Evolutionary conservation across 169 alveolate genomes (phyloP), one percentile per base, ranked within the genome.

Genomic region (Plasmodium falciparum): DNA sequence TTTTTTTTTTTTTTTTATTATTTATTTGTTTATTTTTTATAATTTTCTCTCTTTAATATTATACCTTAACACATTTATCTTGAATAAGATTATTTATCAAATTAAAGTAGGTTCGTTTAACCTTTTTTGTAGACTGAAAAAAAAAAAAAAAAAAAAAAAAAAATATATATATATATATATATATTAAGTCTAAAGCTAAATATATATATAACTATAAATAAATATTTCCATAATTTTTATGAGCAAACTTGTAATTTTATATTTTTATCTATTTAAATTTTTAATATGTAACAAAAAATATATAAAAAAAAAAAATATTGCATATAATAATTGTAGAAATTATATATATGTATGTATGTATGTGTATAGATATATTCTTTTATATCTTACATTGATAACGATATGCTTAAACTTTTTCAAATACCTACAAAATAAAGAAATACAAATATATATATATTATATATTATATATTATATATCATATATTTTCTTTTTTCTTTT

Each of bases 21-120:
- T 17, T 75, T 49, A 15, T 50, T 22, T 65, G 12, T 47, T 76
- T 62, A 47, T 13, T 54, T 56, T 3, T 50, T 65, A 15, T 78
- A 59, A 49, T 20, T 78, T 45, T 29, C 49, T 62, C 54, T 65
- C 22, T 65, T 39, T 39, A 39, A 39, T 39, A 39, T 39, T 59
- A 58, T 63, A 83, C 91, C 83, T 83, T 83, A 13, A 83, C 91
- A 70, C 91, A 83, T 69, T 83, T 83, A 67, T 83, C 91, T 58
- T 83, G 91, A 56, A 83, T 83, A 13, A 83, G 74, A 29, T 83
- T 83, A 26, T 83, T 83, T 54, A 83, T 83, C 45, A 83, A 70
- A 70, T 67, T 70, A 70, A 83, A 83, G 58, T 83, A 83, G 39
- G 91, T 83, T 17, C 85, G 69, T 56, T 54, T 83, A 43, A 83